These are phyloP conservation scores for Xylariaceae sp. DNA, from an alignment of 2,329 filamentous ascomycete genomes.

Conservation along the genomic window DNA sequence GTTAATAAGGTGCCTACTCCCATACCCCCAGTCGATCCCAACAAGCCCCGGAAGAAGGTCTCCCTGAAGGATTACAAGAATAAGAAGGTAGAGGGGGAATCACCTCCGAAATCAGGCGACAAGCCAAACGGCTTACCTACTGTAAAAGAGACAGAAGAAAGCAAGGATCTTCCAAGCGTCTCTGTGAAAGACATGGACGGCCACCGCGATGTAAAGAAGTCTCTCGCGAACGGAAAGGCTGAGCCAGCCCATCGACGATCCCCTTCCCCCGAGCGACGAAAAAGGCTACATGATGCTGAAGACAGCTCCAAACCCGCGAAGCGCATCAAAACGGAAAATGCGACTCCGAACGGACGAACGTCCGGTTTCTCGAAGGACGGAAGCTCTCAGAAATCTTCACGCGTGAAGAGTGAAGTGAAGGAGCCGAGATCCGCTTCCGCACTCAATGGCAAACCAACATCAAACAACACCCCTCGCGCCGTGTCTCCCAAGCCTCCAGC, in stretches of 20 bases:
- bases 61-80: conserved; percentile 59
- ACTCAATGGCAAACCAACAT: conserved; percentile 25
- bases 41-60: conserved; percentile 48
- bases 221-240: conserved; percentile 19
- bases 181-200: conserved; percentile 24
- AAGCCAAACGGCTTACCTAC: conserved; percentile 21
- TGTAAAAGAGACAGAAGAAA: conserved; percentile 26
- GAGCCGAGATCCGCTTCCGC: conserved; percentile 20
- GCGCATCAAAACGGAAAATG: conserved; percentile 40
- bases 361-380: conserved; percentile 20
- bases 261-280: conserved; percentile 44
- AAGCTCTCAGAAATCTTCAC: conserved; percentile 18
- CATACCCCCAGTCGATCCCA: conserved; percentile 30
- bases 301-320: conserved; percentile 44
- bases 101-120: conserved; percentile 20
- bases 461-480: conserved; percentile 19
- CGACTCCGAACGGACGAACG: conserved; percentile 17
- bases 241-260: conserved; percentile 31
- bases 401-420: conserved; percentile 23
- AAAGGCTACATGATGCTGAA: conserved; percentile 43
- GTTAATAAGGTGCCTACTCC: conserved; percentile 30
- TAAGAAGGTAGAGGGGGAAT: conserved; percentile 39
- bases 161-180: conserved; percentile 21
- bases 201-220: conserved; percentile 22
- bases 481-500: conserved; percentile 37